Evolutionary conservation across 2,329 filamentous ascomycete species (phyloP).

Genomic region (Hymenoscyphus fraxineus): DNA sequence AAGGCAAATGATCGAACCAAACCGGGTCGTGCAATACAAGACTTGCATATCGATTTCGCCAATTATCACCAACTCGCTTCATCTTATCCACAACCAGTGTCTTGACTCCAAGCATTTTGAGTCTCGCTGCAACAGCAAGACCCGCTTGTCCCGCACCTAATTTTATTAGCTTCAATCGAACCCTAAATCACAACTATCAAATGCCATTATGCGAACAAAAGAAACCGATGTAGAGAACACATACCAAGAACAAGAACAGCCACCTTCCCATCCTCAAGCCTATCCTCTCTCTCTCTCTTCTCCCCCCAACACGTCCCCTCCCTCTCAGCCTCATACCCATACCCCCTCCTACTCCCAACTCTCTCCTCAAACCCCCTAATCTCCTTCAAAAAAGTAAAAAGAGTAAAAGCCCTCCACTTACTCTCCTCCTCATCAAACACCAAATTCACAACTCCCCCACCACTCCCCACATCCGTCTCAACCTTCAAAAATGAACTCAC

Average conservation of each 20-base stretch:
- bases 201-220: neutral
- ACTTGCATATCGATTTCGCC: slow-evolving; percentile 60
- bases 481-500: slow-evolving; percentile 55
- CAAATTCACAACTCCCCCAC: slow-evolving; percentile 54
- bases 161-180: neutral
- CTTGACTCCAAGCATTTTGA: slow-evolving; percentile 55
- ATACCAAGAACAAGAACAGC: slow-evolving; percentile 59
- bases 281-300: slow-evolving; percentile 42
- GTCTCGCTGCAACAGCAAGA: slow-evolving; percentile 52
- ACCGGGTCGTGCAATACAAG: slow-evolving; percentile 67
- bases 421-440: slow-evolving; percentile 35
- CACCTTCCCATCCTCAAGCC: slow-evolving; percentile 45
- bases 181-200: neutral
- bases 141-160: slow-evolving; percentile 59
- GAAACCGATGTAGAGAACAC: slow-evolving; percentile 15
- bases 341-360: slow-evolving; percentile 44
- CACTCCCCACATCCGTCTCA: slow-evolving; percentile 50
- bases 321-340: slow-evolving; percentile 50
- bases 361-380: slow-evolving; percentile 53
- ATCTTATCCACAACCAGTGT: slow-evolving; percentile 57
- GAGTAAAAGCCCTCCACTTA: slow-evolving; percentile 59
- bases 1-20: slow-evolving; percentile 56
- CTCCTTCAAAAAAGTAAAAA: slow-evolving; percentile 57
- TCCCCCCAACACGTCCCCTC: neutral
- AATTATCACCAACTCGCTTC: slow-evolving; percentile 58